phyloP scores from a whole-genome alignment of 225 moss, liverwort and hornwort genomes.

The Bryum argenteum region DNA sequence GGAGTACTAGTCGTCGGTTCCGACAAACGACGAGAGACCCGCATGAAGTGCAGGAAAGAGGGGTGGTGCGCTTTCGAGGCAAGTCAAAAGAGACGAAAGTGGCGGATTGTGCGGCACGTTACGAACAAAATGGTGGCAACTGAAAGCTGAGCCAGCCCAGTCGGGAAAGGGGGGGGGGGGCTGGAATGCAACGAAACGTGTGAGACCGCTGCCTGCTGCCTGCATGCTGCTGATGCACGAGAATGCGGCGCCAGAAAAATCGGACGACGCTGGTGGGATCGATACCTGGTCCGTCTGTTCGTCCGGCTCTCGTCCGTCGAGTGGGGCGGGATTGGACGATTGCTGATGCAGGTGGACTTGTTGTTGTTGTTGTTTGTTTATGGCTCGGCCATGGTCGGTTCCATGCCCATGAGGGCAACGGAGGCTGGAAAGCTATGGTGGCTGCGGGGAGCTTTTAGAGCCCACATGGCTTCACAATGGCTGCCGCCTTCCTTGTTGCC shows the following conservation, averaged over 20 bases:
- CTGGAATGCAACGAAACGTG: not conserved
- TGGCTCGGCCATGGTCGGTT: no score
- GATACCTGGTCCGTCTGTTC: not conserved
- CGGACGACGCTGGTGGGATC: not conserved
- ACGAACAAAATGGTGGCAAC: conserved; percentile 13
- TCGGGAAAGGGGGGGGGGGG: no score
- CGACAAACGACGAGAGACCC: conserved; percentile 11
- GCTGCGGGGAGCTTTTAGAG: no score
- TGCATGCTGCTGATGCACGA: not conserved
- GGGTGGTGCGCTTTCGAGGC: conserved; percentile 6
- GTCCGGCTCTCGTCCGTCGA: no score
- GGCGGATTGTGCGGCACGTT: conserved; percentile 35
- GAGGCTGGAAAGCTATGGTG: no score
- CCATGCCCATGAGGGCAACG: no score
- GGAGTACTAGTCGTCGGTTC: not conserved
- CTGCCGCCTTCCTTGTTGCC: no score
- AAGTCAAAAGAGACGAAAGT: conserved; percentile 11
- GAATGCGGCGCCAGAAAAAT: not conserved
- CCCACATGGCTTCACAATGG: no score
- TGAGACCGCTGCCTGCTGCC: not conserved
- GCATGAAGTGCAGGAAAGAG: not conserved
- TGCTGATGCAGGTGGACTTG: no score
- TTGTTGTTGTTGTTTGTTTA: no score
- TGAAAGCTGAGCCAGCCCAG: conserved; percentile 15
- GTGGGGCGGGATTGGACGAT: no score